phyloP scores from a whole-genome alignment of 2,329 filamentous ascomycete species.

The Fusarium circinatum region DNA sequence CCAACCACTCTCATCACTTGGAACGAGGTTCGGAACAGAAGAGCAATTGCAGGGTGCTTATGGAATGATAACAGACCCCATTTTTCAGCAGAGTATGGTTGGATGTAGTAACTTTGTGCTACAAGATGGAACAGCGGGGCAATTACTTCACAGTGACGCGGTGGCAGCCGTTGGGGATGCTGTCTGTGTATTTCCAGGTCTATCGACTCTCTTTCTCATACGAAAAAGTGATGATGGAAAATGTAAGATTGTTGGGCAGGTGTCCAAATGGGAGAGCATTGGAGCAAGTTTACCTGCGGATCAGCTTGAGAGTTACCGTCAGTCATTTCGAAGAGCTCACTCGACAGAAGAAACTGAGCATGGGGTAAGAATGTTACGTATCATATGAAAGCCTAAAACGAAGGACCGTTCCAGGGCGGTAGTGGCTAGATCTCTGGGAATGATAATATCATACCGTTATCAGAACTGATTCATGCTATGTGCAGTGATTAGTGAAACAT shows the following conservation, averaged over 20 bases:
- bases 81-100: not conserved
- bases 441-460: no score
- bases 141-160: not conserved
- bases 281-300: not conserved
- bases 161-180: not conserved
- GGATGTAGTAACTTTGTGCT: conserved; percentile 3
- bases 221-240: fast-evolving
- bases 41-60: not conserved
- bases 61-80: not conserved
- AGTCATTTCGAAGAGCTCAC: not conserved
- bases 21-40: not conserved
- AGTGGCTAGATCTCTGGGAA: not conserved
- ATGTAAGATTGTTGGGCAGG: not conserved
- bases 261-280: not conserved
- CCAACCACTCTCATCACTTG: not conserved
- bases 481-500: no score
- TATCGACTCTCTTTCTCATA: not conserved
- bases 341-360: no score
- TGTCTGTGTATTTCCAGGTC: not conserved
- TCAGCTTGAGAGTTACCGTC: not conserved
- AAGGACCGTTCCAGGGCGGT: no score
- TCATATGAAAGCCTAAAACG: no score
- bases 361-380: no score
- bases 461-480: not conserved
- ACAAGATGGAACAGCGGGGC: not conserved